Evolutionary conservation across 257 asterid species (phyloP).

Genomic region (Jacaranda mimosifolia): DNA sequence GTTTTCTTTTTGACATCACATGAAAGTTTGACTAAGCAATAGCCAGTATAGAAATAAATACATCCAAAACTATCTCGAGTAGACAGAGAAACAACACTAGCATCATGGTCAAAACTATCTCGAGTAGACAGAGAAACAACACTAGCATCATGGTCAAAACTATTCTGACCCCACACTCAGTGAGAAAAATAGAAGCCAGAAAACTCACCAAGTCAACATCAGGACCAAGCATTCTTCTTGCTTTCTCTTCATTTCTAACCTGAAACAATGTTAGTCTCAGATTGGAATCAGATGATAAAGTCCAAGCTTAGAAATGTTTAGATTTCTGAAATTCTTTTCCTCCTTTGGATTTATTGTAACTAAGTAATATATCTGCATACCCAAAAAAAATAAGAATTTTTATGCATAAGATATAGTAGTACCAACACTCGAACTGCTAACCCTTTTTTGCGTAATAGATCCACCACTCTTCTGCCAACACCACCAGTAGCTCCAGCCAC

Average conservation of each 20-base stretch:
- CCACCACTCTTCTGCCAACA: conserved; percentile 94
- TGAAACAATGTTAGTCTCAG: conserved; percentile 43
- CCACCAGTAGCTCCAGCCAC: conserved; percentile 99
- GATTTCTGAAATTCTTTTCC: neutral
- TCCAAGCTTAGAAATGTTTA: conserved; percentile 19
- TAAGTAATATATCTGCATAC: conserved; percentile 15
- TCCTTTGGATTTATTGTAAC: neutral
- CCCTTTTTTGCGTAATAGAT: conserved; percentile 71
- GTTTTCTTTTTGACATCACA: neutral
- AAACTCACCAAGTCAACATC: conserved; percentile 85
- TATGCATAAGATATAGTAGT: conserved; percentile 36
- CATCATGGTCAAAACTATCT: no score
- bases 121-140: conserved; percentile 7
- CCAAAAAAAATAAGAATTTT: neutral
- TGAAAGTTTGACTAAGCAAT: neutral
- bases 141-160: conserved; percentile 12
- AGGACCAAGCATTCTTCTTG: conserved; percentile 87
- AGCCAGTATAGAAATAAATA: neutral
- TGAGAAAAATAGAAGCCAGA: conserved; percentile 18
- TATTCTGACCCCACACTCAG: neutral
- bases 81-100: conserved; percentile 9
- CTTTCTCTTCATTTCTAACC: conserved; percentile 98
- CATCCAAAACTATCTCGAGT: conserved; percentile 12
- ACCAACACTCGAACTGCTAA: conserved; percentile 82
- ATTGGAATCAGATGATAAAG: conserved; percentile 18